Base-by-base conservation (phyloP, 2,329 filamentous ascomycete genomes). In the Penicillium sp. region DNA sequence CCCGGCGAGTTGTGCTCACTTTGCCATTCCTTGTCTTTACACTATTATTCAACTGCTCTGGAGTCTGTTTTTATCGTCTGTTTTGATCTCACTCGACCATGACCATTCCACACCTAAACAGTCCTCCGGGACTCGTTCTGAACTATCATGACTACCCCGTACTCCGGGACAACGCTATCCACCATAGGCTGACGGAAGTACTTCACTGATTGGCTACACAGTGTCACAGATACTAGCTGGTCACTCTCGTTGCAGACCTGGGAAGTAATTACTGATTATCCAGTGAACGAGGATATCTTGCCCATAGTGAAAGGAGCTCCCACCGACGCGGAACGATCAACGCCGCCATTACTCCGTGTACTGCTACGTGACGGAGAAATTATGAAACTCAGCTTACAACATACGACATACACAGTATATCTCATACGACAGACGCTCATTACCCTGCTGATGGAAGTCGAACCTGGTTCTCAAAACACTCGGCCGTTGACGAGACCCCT, bases 311-410 rank as follows among this genome's bases (percentile, higher is more conserved):
- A 34, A 39, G 39, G 39, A 30, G n/a, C 22, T 46, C 22, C 39
- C 47, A 44, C 8, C 12, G 22, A 46, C 41, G 46, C 41, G 47
- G 41, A 41, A 49, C 35, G 47, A 49, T 49, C 29, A 49, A 3
- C 29, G 35, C 35, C 19, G 16, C 25, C 12, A 8, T 43, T n/a
- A 39, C 13, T n/a, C n/a, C n/a, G n/a, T n/a, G n/a, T 27, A 31
- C 28, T 28, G 28, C 27, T 28, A 13, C 16, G 13, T 31, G 28
- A 37, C 33, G 25, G 35, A 19, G 12, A n/a, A 22, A 37, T 12
- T 10, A 5, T 13, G 12, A 19, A 9, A 42, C 28, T n/a, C 6
- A 16, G 33, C 8, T 29, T 11, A 27, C 22, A 8, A 25, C 7
- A 8, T 25, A 25, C 22, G 22, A 25, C 7, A 7, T 25, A 25